phyloP scores from a whole-genome alignment of 73 alveolate species.

The Paraurostyla sp. region DNA sequence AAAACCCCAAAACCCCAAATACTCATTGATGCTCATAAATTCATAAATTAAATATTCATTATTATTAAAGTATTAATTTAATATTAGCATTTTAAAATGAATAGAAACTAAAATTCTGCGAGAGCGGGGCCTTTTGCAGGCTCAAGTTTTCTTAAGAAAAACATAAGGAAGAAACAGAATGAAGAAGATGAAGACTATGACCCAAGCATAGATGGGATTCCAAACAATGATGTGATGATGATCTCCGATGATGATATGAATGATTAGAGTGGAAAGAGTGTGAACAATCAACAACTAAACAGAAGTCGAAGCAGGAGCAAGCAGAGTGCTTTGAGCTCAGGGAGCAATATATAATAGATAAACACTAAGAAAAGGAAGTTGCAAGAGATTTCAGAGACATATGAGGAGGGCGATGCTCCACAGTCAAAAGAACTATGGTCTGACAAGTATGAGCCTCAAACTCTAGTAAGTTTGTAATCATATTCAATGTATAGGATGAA shows the following conservation, averaged over 20 bases:
- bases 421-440: background rate
- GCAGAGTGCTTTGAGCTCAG: background rate
- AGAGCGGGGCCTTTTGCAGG: background rate
- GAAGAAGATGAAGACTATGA: background rate
- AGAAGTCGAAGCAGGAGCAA: background rate
- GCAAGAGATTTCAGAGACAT: background rate
- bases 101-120: slow-evolving; percentile 6
- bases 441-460: slow-evolving; percentile 6
- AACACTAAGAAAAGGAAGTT: background rate
- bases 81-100: slow-evolving; percentile 13
- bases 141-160: background rate
- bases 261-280: background rate
- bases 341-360: background rate
- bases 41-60: too few relatives aligned
- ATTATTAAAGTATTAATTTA: too few relatives aligned
- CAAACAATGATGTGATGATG: background rate
- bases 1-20: too few relatives aligned
- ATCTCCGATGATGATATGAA: background rate
- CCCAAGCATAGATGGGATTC: background rate
- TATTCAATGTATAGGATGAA: slow-evolving; percentile 16
- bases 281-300: background rate
- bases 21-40: too few relatives aligned
- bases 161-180: background rate
- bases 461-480: background rate
- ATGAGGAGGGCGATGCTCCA: background rate